Percentiles rank a stretch among this genome's conserved stretches.
Conservation (phyloP, 176 grass and related monocot genomes). For the Zizania latifolia region DNA sequence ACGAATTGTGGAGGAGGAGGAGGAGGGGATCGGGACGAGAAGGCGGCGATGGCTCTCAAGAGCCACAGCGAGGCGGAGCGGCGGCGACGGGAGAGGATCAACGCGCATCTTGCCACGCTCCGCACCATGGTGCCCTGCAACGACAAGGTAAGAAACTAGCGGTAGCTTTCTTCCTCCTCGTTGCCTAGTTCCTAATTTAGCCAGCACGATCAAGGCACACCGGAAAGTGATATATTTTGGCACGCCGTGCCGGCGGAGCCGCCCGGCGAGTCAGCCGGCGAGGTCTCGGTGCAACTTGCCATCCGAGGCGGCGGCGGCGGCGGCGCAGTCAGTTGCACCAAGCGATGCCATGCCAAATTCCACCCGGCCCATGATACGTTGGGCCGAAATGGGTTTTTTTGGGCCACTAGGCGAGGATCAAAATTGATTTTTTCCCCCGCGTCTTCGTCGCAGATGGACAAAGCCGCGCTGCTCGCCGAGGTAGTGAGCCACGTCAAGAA, state of each 20-base stretch:
- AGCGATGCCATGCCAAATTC: neutral
- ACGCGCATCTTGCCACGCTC: constrained; percentile 73
- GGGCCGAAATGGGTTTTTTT: no score
- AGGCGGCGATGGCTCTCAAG: constrained; percentile 65
- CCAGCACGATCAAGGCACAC: no score
- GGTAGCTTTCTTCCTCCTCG: neutral
- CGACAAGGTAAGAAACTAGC: constrained; percentile 49
- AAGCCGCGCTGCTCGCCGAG: constrained; percentile 70
- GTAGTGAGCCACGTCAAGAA: constrained; percentile 76
- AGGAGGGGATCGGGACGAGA: constrained; percentile 24
- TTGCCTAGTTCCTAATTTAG: no score
- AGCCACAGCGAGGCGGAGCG: constrained; percentile 97
- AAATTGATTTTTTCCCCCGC: neutral
- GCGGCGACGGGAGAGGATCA: constrained; percentile 88
- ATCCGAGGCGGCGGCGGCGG: neutral
- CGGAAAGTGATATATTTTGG: no score
- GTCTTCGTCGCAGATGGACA: constrained; percentile 65
- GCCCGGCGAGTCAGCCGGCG: no score
- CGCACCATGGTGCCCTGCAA: constrained; percentile 63
- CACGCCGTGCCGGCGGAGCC: no score
- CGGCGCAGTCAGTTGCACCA: neutral
- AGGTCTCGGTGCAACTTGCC: no score
- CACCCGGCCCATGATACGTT: neutral
- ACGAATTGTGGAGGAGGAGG: neutral
- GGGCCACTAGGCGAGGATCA: no score